Evolutionary conservation across 495 filamentous ascomycete species (phyloP), one percentile per base, ranked within the genome.

Genomic region (Neurospora hispaniola): DNA sequence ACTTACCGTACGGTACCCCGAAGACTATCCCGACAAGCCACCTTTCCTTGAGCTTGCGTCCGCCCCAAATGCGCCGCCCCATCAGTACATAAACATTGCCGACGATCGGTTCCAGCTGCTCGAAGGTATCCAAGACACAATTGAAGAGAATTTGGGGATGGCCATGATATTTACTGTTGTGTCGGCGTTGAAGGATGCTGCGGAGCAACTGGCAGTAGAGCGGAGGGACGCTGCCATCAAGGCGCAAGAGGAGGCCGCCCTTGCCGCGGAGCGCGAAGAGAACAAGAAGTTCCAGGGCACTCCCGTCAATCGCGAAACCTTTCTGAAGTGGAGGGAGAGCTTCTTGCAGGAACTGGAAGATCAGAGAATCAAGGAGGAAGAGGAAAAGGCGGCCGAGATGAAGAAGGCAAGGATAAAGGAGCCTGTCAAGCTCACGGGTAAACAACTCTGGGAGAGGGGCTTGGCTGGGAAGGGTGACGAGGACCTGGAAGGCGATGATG

Each of bases 141-240:
- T 98, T 41, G 88, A 92, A 73, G 96, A 98, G 81, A 98, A 94
- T 73, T 79, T 98, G 43, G 96, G 96, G 41, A 97, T 97, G 89
- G 92, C 93, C n/a, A 99, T 99, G 96, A 86, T 99, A 0, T 99
- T 97, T 82, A 93, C 94, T 0, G 84, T 99, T 20, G 89, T 94
- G 41, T 92, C 90, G 46, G 89, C 92, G 4, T 81, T 99, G 71
- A 98, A 97, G 78, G 96, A 99, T 72, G 85, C 85, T 43, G 93
- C 93, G 6, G 96, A 99, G 83, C 84, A 88, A 71, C 85, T 99
- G 31, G 89, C 97, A 76, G 73, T 80, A 3, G 89, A 93, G 68
- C 89, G 96, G 31, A 82, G 76, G 69, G 86, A 89, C 69, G 88
- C 85, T 8, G 89, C 86, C 10, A 87, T 88, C 11, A 85, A 89